Conservation (phyloP, 2,329 filamentous ascomycete genomes). For the Sclerotiophoma versabilis region DNA sequence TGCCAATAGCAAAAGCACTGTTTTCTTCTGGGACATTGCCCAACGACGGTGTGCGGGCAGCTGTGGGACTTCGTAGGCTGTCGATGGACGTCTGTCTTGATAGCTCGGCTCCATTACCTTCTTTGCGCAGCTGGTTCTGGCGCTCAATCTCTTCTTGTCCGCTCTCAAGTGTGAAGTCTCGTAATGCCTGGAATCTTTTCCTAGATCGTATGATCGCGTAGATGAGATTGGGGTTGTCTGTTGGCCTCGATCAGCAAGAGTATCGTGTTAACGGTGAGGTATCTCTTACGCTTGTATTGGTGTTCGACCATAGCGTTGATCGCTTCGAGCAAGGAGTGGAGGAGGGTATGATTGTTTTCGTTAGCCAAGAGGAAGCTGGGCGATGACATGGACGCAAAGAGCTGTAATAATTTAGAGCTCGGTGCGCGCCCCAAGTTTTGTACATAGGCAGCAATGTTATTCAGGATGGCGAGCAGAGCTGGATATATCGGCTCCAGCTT, state of each 20-base stretch:
- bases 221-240: slow-evolving; percentile 82
- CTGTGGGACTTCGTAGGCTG: slow-evolving; percentile 69
- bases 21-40: slow-evolving; percentile 79
- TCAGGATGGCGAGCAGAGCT: slow-evolving; percentile 87
- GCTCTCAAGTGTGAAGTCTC: slow-evolving; percentile 88
- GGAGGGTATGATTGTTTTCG: slow-evolving; percentile 83
- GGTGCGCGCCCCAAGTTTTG: slow-evolving; percentile 77
- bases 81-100: slow-evolving; percentile 69
- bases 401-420: slow-evolving; percentile 82
- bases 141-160: slow-evolving; percentile 91
- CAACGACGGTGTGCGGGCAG: slow-evolving; percentile 63
- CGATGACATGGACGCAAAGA: slow-evolving; percentile 91
- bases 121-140: slow-evolving; percentile 75
- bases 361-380: slow-evolving; percentile 92
- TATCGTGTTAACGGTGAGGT: no score
- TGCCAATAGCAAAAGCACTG: slow-evolving; percentile 85
- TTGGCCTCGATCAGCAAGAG: neutral
- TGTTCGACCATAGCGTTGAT: slow-evolving; percentile 91
- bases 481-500: slow-evolving; percentile 91
- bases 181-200: slow-evolving; percentile 83
- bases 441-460: slow-evolving; percentile 88
- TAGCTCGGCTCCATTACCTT: slow-evolving; percentile 43
- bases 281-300: slow-evolving; percentile 73
- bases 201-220: slow-evolving; percentile 80
- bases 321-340: slow-evolving; percentile 84